Conservation (phyloP, 257 asterid species). For the Nicotiana paniculata region DNA sequence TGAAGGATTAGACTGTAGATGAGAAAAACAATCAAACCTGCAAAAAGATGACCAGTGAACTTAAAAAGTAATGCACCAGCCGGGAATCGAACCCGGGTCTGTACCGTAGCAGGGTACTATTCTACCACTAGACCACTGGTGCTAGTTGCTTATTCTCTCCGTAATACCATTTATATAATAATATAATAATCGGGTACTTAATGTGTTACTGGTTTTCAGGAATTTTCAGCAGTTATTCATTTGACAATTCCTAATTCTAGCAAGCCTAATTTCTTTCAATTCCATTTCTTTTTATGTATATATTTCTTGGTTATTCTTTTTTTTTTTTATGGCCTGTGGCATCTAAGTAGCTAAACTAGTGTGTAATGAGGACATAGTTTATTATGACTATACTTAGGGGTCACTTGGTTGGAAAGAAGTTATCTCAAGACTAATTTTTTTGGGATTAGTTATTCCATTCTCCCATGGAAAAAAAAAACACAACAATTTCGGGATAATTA, state of each 20-base stretch:
- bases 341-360: background rate
- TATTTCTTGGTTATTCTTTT: background rate
- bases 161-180: too few relatives aligned
- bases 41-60: background rate
- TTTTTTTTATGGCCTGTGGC: background rate
- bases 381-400: background rate
- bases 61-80: conserved; percentile 50
- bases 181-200: too few relatives aligned
- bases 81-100: conserved; percentile 99
- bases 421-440: too few relatives aligned
- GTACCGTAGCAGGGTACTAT: conserved; percentile 98
- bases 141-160: background rate
- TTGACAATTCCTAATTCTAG: background rate
- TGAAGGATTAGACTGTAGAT: too few relatives aligned
- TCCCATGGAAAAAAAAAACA: too few relatives aligned
- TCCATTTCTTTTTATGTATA: background rate
- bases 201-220: background rate
- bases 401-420: too few relatives aligned
- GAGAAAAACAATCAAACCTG: too few relatives aligned
- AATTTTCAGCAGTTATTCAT: background rate
- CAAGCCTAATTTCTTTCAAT: background rate
- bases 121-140: conserved; percentile 98
- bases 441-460: too few relatives aligned
- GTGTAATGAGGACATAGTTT: background rate
- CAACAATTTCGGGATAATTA: too few relatives aligned